Evolutionary conservation across 1,139 yeast genomes (phyloP), one percentile per base, ranked within the genome.

Genomic region (Arxiozyma telluris): DNA sequence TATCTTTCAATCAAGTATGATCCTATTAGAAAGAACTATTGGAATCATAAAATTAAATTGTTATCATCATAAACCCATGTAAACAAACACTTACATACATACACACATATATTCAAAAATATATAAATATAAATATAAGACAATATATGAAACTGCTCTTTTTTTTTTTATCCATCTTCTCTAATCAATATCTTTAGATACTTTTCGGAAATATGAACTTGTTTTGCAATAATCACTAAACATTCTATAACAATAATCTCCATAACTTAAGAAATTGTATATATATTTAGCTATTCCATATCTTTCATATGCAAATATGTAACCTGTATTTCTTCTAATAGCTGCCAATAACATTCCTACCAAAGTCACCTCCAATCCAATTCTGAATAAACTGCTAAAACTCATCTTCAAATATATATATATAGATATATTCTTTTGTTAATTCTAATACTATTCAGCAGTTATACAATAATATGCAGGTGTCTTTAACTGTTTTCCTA

Each of bases 291-390:
- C 74, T 57, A 79, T 64, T 58, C 81, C 87, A n/a, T 76, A 74
- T 2, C 54, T 38, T 47, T 67, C 64, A 57, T 67, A 67, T 3
- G 63, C 55, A 78, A 78, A 20, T 77, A 63, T 60, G 30, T 52
- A 73, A 0, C 89, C 90, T 0, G 88, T 83, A 58, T 80, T 80
- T 54, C 83, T 73, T 62, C 83, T 82, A 53, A 84, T 72, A 1
- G 86, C 87, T 0, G 90, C 88, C 41, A 84, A 71, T 25, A 84
- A 71, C 65, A 84, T 77, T 3, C 88, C 81, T 21, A 83, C 70
- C 55, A 84, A 70, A 1, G 84, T 76, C 55, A 83, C 71, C 61
- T 83, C 89, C 47, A 82, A 41, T 8, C 66, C 61, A 75, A 58
- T 80, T 69, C 59, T 68, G 34, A 60, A 54, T 43, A 59, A 23